Evolutionary conservation across 441 rosid genomes (phyloP).

Genomic region (Mallotus repandus): DNA sequence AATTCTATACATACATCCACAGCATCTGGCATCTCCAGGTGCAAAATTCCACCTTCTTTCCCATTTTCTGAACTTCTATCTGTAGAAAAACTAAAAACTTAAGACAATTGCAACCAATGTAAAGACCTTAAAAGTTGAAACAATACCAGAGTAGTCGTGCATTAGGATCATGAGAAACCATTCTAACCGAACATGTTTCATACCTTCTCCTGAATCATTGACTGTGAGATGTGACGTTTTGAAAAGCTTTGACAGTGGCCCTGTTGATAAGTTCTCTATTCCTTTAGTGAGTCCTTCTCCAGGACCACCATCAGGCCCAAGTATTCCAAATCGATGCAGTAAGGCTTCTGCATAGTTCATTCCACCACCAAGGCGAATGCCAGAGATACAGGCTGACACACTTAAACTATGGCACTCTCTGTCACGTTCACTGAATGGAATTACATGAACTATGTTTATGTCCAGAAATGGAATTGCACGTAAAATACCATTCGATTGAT

Average conservation of each 20-base stretch:
- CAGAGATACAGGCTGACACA: conserved; percentile 73
- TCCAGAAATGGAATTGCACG: conserved; percentile 64
- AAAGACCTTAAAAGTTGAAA: conserved; percentile 23
- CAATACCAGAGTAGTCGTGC: not conserved
- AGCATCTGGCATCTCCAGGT: conserved; percentile 75
- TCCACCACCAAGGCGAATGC: conserved; percentile 87
- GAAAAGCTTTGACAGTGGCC: conserved; percentile 86
- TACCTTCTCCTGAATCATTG: conserved; percentile 61
- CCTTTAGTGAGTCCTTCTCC: conserved; percentile 85
- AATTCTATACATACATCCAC: conserved; percentile 78
- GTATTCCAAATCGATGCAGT: conserved; percentile 53
- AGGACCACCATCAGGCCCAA: conserved; percentile 93
- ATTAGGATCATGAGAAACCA: not conserved
- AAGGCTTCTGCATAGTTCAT: conserved; percentile 38
- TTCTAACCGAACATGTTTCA: conserved; percentile 10
- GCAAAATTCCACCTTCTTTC: conserved; percentile 50
- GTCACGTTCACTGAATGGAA: conserved; percentile 83
- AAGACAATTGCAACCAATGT: conserved; percentile 37
- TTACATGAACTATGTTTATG: conserved; percentile 67
- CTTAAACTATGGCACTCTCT: conserved; percentile 83
- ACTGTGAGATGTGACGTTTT: conserved; percentile 53
- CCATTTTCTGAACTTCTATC: conserved; percentile 47
- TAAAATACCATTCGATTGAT: conserved; percentile 40
- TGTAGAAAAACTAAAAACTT: conserved; percentile 29
- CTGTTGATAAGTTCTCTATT: conserved; percentile 69